Evolutionary conservation across 1,284 basidiomycete genomes (phyloP).

Genomic region (Mycena citricolor): DNA sequence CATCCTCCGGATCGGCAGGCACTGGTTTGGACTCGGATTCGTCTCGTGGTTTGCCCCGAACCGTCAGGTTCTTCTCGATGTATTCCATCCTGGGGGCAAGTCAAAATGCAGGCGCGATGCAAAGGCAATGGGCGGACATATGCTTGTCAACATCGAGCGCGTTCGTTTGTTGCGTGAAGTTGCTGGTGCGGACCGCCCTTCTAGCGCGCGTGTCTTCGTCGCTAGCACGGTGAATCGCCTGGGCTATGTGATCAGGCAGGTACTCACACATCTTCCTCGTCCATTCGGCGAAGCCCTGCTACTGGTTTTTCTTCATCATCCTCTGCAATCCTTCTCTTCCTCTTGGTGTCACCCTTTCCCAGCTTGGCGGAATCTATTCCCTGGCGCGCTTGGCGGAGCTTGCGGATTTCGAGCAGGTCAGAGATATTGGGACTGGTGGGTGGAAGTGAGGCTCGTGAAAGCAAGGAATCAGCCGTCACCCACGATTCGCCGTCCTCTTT

Average conservation of each 20-base stretch:
- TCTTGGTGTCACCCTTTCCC: slow-evolving; percentile 79
- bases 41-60: slow-evolving; percentile 63
- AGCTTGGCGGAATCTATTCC: slow-evolving; percentile 88
- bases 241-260: slow-evolving; percentile 4
- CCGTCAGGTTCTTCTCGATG: slow-evolving; percentile 90
- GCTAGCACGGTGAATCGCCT: slow-evolving; percentile 34
- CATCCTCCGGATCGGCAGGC: slow-evolving; percentile 74
- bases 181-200: slow-evolving; percentile 79
- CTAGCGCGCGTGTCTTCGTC: slow-evolving; percentile 69
- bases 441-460: neutral
- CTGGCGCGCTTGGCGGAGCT: slow-evolving; percentile 69
- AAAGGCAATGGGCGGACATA: slow-evolving; percentile 60
- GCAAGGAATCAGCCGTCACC: slow-evolving; percentile 30
- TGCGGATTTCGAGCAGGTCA: slow-evolving; percentile 84
- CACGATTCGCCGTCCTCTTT: slow-evolving; percentile 43
- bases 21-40: slow-evolving; percentile 42
- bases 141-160: slow-evolving; percentile 96
- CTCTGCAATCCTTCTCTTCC: slow-evolving; percentile 61
- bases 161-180: slow-evolving; percentile 97
- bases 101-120: neutral
- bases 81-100: slow-evolving; percentile 83
- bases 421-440: slow-evolving; percentile 13
- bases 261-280: slow-evolving; percentile 63
- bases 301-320: slow-evolving; percentile 51
- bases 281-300: slow-evolving; percentile 46